A percentile compares a stretch with the other conserved stretches of the same genome.
Evolutionary conservation across 371 early-diverging fungal species (phyloP).

Genomic region (Sporodiniella umbellata): DNA sequence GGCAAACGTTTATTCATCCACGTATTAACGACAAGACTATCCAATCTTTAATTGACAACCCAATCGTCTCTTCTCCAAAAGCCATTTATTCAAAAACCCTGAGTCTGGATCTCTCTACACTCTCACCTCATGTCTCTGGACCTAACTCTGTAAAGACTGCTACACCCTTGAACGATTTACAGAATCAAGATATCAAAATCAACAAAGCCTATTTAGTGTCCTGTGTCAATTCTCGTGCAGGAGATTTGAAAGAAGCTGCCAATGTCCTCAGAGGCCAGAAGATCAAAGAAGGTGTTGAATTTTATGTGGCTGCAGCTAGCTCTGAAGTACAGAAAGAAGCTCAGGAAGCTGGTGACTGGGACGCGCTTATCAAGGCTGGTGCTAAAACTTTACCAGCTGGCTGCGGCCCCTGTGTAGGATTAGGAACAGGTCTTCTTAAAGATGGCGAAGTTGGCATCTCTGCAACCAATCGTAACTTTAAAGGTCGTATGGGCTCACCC

Average conservation of each 20-base stretch:
- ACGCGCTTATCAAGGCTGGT: constrained; percentile 81
- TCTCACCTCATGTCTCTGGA: constrained; percentile 88
- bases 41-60: constrained; percentile 47
- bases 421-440: constrained; percentile 86
- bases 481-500: constrained; percentile 96
- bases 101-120: constrained; percentile 82
- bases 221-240: constrained; percentile 88
- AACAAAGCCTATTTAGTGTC: constrained; percentile 96
- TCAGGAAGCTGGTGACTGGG: constrained; percentile 85
- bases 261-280: constrained; percentile 70
- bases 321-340: constrained; percentile 87
- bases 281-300: constrained; percentile 84
- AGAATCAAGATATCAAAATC: constrained; percentile 67
- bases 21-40: constrained; percentile 71
- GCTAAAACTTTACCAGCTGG: constrained; percentile 90
- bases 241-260: constrained; percentile 89
- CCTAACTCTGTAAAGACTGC: constrained; percentile 94
- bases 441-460: constrained; percentile 95
- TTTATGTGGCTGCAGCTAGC: constrained; percentile 93
- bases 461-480: constrained; percentile 96
- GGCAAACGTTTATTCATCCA: constrained; percentile 57
- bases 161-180: constrained; percentile 73
- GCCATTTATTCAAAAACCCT: constrained; percentile 84
- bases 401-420: constrained; percentile 95
- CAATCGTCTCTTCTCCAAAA: constrained; percentile 56